These are phyloP conservation scores for Teratosphaeria zuluensis DNA, from an alignment of 2,329 filamentous ascomycete genomes.

Conservation along the genomic window DNA sequence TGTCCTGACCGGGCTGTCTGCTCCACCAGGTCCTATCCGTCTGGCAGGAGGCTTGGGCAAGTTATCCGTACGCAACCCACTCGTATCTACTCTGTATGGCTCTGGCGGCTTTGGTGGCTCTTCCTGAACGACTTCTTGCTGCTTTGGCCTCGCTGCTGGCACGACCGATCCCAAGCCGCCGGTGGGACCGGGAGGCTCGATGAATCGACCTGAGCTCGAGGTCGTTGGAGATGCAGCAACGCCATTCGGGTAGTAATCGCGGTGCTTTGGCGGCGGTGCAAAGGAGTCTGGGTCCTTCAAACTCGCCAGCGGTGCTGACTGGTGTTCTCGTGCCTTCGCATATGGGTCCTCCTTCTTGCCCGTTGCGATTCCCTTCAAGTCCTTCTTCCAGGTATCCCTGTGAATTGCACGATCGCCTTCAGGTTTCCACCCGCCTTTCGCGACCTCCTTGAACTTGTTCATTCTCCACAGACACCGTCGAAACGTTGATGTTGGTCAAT, in stretches of 20 bases:
- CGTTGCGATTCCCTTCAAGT: slow-evolving; percentile 33
- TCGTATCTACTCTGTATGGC: slow-evolving; percentile 62
- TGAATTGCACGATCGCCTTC: slow-evolving; percentile 36
- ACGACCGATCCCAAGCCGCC: slow-evolving; percentile 36
- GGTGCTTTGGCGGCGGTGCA: slow-evolving; percentile 67
- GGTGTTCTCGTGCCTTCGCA: slow-evolving; percentile 39
- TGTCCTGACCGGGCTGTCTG: slow-evolving; percentile 17
- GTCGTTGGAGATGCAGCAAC: background rate
- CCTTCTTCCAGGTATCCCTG: slow-evolving; percentile 45
- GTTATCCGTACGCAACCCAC: slow-evolving; percentile 57
- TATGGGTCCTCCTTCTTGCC: slow-evolving; percentile 35
- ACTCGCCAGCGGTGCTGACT: slow-evolving; percentile 54
- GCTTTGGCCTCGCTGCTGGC: slow-evolving; percentile 25
- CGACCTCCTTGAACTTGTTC: slow-evolving; percentile 29
- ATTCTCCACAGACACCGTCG: slow-evolving; percentile 3
- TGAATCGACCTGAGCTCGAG: slow-evolving; percentile 3
- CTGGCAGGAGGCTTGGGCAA: slow-evolving; percentile 62
- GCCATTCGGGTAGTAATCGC: slow-evolving; percentile 36
- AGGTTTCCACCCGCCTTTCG: slow-evolving; percentile 42
- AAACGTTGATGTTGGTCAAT: background rate
- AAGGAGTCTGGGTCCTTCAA: slow-evolving; percentile 65
- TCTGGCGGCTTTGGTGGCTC: slow-evolving; percentile 40
- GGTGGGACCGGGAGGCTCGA: slow-evolving; percentile 21
- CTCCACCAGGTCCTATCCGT: slow-evolving; percentile 22
- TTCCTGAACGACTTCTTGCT: slow-evolving; percentile 26